Evolutionary conservation across 306 rosid genomes (phyloP), one percentile per base, ranked within the genome.

Genomic region (Macrotyloma uniflorum): DNA sequence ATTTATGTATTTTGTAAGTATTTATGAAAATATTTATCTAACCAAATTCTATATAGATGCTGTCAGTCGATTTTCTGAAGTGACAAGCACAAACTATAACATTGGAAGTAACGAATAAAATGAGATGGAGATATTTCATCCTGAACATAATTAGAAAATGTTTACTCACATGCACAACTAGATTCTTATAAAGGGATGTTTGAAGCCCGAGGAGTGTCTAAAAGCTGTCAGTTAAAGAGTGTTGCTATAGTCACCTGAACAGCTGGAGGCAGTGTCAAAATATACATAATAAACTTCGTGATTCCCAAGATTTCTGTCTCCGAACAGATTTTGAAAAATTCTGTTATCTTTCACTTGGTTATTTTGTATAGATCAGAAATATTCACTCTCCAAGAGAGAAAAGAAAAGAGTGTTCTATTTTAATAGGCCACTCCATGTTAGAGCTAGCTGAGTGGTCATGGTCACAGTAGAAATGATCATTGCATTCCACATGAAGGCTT

Each of bases 331-430:
- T 86, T 54, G 82, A 63, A 69, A 83, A 77, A 40, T 74, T 80
- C 82, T 84, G 73, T 51, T 42, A 80, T 74, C 78, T 82, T 79
- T 59, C 67, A 15, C 82, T 13, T 32, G 54, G 67, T 53, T 50
- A 72, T 79, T 70, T 83, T 83, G 78, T 83, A 90, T 83, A 77
- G 93, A 93, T 93, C 94, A 90, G 63, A 89, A 82, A 80, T 81
- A 82, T 74, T 79, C 87, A 85, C 69, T 42, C 83, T 57, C 90
- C 81, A 73, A 81, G 82, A 90, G 76, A 64, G 61, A 38, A 49
- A 76, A 28, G 70, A 78, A 47, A 2, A 61, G 19, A 59, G 43
- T 35, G 24, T 72, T 72, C 36, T 78, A 54, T 80, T 86, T 78
- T 87, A 64, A 65, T 74, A 78, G 76, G 72, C 47, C 85, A 82